Percentiles rank a stretch among this genome's conserved stretches.
Conservation (phyloP, 371 early-diverging fungal genomes). For the Mortierella polycephala region DNA sequence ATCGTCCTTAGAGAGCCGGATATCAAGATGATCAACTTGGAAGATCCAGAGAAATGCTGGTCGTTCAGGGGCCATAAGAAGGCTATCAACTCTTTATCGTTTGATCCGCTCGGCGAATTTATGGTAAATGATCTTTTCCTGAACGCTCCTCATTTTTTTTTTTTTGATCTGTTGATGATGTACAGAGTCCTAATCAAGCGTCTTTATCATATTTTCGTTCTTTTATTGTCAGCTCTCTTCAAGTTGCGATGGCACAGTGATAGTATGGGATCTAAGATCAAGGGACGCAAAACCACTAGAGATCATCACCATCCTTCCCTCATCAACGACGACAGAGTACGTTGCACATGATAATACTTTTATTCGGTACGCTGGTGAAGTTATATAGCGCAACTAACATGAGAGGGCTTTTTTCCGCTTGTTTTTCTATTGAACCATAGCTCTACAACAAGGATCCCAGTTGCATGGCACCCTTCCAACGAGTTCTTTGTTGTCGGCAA, state of each 20-base stretch:
- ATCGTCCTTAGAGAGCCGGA: conserved; percentile 17
- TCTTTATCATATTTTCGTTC: background rate
- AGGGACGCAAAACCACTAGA: conserved; percentile 56
- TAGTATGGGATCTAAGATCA: conserved; percentile 68
- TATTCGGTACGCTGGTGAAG: background rate
- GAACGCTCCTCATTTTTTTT: background rate
- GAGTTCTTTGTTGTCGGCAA: conserved; percentile 49
- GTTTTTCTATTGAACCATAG: background rate
- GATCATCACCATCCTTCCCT: conserved; percentile 24
- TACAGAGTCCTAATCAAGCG: too few relatives aligned
- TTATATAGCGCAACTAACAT: background rate
- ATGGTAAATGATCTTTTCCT: conserved; percentile 17
- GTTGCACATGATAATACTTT: background rate
- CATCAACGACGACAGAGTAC: conserved; percentile 36
- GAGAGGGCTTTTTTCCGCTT: background rate
- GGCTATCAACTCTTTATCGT: conserved; percentile 39
- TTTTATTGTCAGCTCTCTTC: conserved; percentile 57
- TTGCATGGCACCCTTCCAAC: conserved; percentile 64
- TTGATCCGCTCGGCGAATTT: conserved; percentile 48
- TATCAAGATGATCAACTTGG: conserved; percentile 40
- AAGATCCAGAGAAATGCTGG: conserved; percentile 41
- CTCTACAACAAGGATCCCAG: conserved; percentile 25
- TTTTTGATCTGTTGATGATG: background rate
- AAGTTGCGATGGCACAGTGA: conserved; percentile 66
- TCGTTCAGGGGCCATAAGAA: conserved; percentile 49